phyloP scores from a whole-genome alignment of 345 rosid genomes.

The Boechera divaricarpa region DNA sequence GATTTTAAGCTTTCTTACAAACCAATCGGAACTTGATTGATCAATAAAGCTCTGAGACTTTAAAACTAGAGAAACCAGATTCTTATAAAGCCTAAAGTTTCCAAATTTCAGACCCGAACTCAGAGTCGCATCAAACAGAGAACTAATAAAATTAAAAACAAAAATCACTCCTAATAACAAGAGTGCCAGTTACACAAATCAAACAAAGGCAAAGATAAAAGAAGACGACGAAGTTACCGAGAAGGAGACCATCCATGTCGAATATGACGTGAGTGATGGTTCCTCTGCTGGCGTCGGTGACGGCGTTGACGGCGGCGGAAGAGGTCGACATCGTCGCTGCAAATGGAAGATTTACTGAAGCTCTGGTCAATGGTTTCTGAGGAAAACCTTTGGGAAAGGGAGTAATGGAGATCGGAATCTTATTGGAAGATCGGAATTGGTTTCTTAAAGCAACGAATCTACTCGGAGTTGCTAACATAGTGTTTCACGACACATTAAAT shows the following conservation, averaged over 20 bases:
- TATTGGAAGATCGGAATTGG: constrained; percentile 16
- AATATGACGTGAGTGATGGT: constrained; percentile 83
- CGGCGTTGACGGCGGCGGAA: constrained; percentile 16
- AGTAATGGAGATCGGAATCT: constrained; percentile 11
- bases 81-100: background rate
- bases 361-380: constrained; percentile 10
- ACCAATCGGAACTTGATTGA: background rate
- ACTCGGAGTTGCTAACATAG: constrained; percentile 39
- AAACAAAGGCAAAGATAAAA: background rate
- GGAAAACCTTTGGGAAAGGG: background rate
- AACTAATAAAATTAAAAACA: background rate
- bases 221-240: constrained; percentile 52
- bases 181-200: background rate
- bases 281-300: constrained; percentile 46
- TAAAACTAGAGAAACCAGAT: background rate
- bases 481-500: background rate
- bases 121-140: background rate
- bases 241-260: constrained; percentile 98
- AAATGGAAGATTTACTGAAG: background rate
- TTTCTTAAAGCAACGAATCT: constrained; percentile 27
- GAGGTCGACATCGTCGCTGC: constrained; percentile 32
- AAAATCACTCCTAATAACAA: background rate
- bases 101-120: background rate
- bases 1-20: background rate
- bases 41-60: constrained; percentile 1